Evolutionary conservation across 352 stramenopile species (phyloP).

Genomic region (Phytophthora meadii): DNA sequence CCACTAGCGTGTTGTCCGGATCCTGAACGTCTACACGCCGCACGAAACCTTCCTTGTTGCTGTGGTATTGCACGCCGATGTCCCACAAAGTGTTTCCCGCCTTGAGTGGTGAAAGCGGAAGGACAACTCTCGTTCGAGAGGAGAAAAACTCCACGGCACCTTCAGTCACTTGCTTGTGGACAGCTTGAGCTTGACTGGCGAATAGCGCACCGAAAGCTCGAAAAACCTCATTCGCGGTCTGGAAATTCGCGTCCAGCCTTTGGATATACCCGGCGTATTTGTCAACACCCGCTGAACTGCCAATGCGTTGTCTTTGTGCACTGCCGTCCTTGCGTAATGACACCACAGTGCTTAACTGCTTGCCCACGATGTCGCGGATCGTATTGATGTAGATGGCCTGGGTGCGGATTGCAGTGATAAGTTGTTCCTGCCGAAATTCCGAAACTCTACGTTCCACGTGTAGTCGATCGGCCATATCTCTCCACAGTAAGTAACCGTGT

Average conservation of each 20-base stretch:
- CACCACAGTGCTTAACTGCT: neutral
- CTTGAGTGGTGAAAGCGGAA: neutral
- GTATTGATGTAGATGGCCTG: neutral
- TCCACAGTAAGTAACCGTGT: neutral
- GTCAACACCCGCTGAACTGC: neutral
- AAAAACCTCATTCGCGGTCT: neutral
- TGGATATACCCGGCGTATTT: neutral
- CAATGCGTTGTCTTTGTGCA: too few relatives aligned
- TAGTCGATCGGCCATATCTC: neutral
- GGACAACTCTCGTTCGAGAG: neutral
- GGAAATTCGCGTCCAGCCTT: neutral
- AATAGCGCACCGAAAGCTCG: neutral
- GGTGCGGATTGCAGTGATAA: neutral
- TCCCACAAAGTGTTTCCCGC: neutral
- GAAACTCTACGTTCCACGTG: neutral
- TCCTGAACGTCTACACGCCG: neutral
- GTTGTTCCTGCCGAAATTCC: neutral
- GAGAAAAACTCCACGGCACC: neutral
- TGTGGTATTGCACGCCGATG: neutral
- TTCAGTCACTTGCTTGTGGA: neutral
- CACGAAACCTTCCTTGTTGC: neutral
- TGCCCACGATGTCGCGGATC: neutral
- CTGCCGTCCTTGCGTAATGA: too few relatives aligned
- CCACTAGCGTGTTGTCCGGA: neutral
- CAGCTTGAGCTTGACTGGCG: neutral